Evolutionary conservation across 495 filamentous ascomycete species (phyloP).

Genomic region (Physcia stellaris): DNA sequence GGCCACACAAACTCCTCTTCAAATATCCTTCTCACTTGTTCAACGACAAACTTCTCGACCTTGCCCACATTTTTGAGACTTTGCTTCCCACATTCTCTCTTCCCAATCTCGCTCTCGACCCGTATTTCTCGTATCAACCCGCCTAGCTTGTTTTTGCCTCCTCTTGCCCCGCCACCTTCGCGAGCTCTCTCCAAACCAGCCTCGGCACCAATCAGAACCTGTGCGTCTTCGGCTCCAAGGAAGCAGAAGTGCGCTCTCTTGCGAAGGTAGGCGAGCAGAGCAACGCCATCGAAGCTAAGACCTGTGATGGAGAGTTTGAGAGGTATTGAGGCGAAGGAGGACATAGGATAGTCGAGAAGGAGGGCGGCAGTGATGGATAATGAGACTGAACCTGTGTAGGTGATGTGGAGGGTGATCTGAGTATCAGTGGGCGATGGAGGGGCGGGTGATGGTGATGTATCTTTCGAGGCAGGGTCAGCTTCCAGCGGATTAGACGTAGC

Average conservation of each 20-base stretch:
- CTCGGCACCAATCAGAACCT: slow-evolving; percentile 44
- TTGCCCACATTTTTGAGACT: slow-evolving; percentile 97
- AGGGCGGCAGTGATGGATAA: slow-evolving; percentile 87
- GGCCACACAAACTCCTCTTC: slow-evolving; percentile 98
- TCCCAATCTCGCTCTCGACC: slow-evolving; percentile 94
- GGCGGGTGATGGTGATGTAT: not conserved
- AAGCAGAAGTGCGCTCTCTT: slow-evolving; percentile 84
- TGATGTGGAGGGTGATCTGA: slow-evolving; percentile 79
- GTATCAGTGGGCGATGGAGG: slow-evolving; percentile 41
- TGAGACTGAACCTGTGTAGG: slow-evolving; percentile 72
- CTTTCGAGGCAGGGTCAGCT: not conserved
- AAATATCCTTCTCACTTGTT: slow-evolving; percentile 92
- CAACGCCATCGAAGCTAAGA: slow-evolving; percentile 85
- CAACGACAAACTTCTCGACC: slow-evolving; percentile 92
- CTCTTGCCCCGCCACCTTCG: slow-evolving; percentile 6
- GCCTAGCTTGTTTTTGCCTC: slow-evolving; percentile 38
- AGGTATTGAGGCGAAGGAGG: slow-evolving; percentile 86
- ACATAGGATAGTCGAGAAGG: slow-evolving; percentile 93
- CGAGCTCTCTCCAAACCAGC: slow-evolving; percentile 14
- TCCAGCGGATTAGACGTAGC: too few relatives aligned
- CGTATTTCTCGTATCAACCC: slow-evolving; percentile 79
- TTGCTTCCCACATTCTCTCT: slow-evolving; percentile 79
- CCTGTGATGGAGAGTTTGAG: slow-evolving; percentile 87
- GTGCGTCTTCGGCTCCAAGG: slow-evolving; percentile 71
- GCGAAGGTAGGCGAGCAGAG: slow-evolving; percentile 77